Conservation (phyloP, 2,329 filamentous ascomycete genomes). For the Cladosporium sphaerospermum region DNA sequence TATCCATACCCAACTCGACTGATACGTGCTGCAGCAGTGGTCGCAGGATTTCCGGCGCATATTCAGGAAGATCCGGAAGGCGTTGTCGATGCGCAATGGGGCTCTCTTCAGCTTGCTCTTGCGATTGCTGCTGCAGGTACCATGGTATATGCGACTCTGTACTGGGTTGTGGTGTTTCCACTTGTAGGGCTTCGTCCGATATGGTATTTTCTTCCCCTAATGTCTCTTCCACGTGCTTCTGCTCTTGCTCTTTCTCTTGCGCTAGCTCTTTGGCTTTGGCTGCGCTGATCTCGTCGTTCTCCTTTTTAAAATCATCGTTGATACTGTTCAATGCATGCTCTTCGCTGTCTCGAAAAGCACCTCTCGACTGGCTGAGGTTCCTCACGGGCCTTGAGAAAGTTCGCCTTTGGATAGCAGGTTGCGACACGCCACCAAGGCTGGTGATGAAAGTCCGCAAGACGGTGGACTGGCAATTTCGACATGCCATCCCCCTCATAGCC, state of each 20-base stretch:
- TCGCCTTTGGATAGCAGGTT: constrained; percentile 16
- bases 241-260: not conserved
- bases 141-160: constrained; percentile 52
- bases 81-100: constrained; percentile 47
- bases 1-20: constrained; percentile 78
- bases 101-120: constrained; percentile 34
- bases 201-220: not conserved
- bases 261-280: not conserved
- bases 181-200: too few relatives aligned
- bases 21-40: constrained; percentile 72
- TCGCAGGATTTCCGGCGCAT: constrained; percentile 64
- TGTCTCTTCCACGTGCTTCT: not conserved
- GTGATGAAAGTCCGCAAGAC: constrained; percentile 26
- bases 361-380: constrained; percentile 18
- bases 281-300: not conserved
- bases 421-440: constrained; percentile 18
- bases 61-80: constrained; percentile 59
- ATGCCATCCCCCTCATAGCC: constrained; percentile 15
- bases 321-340: constrained; percentile 20
- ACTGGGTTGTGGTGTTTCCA: not conserved
- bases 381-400: constrained; percentile 17
- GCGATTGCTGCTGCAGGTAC: constrained; percentile 62
- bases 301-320: constrained; percentile 11
- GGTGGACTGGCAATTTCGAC: constrained; percentile 22
- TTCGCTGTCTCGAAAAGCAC: constrained; percentile 16